Percentiles rank a stretch among this genome's conserved stretches.
phyloP scores from a whole-genome alignment of 208 protist species.

The Trypanosoma melophagium region DNA sequence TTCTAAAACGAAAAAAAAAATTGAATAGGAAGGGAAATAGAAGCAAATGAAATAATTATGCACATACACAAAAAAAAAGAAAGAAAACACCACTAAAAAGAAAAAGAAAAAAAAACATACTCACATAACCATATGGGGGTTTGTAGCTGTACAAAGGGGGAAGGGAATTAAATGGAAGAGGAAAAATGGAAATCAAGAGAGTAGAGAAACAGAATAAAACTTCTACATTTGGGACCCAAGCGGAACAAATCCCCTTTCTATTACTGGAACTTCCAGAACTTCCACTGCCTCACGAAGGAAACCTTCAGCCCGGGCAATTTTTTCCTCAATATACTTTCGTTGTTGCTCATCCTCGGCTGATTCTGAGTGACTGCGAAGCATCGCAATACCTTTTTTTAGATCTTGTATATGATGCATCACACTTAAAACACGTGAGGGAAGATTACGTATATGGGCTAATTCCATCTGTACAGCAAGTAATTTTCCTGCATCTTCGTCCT shows the following conservation, averaged over 20 bases:
- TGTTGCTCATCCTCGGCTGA: conserved; percentile 43
- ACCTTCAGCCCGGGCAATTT: conserved; percentile 41
- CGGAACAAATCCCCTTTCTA: conserved; percentile 46
- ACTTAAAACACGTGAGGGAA: conserved; percentile 48
- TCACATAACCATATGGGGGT: too few species aligned
- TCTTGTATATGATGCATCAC: conserved; percentile 50
- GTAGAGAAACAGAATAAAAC: conserved; percentile 23
- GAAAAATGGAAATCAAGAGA: conserved; percentile 6
- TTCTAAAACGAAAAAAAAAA: too few species aligned
- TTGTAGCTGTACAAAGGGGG: neutral
- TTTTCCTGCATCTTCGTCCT: conserved; percentile 54
- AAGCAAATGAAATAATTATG: conserved; percentile 2
- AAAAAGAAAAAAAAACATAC: conserved; percentile 14
- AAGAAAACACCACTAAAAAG: conserved; percentile 5
- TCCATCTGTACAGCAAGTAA: conserved; percentile 53
- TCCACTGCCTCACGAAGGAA: conserved; percentile 51
- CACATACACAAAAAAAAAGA: conserved; percentile 6
- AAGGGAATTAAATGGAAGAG: conserved; percentile 4
- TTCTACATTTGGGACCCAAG: conserved; percentile 29
- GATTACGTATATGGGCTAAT: conserved; percentile 53
- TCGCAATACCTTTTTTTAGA: conserved; percentile 54
- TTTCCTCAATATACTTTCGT: conserved; percentile 45
- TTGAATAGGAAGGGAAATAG: too few species aligned
- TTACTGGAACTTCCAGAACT: conserved; percentile 31
- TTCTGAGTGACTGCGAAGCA: conserved; percentile 41